Conservation (phyloP, 352 stramenopile species). For the Blastocystis sp. region DNA sequence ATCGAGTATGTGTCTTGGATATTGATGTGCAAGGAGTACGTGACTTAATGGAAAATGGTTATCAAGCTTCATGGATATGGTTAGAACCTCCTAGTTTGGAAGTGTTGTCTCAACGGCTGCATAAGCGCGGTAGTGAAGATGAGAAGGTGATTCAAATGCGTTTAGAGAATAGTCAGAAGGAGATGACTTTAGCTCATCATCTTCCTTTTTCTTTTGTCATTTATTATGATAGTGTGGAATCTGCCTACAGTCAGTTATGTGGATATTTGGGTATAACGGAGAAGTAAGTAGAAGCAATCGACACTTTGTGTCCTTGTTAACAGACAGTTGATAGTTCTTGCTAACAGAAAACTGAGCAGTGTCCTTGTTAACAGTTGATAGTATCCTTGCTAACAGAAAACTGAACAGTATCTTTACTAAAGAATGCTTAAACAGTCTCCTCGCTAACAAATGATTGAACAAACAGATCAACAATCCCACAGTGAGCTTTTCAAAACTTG, state of each 20-base stretch:
- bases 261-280: constrained; percentile 59
- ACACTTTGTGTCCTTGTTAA: too few species aligned
- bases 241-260: constrained; percentile 77
- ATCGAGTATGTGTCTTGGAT: constrained; percentile 85
- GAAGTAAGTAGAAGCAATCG: background rate
- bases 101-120: constrained; percentile 82
- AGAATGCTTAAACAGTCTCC: too few species aligned
- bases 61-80: constrained; percentile 79
- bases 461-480: too few species aligned
- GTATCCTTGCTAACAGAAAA: too few species aligned
- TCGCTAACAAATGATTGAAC: too few species aligned
- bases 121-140: constrained; percentile 79
- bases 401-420: too few species aligned
- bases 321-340: too few species aligned
- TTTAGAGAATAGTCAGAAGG: constrained; percentile 78
- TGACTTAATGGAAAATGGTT: constrained; percentile 74
- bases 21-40: constrained; percentile 85
- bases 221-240: constrained; percentile 81
- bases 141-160: constrained; percentile 82
- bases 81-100: constrained; percentile 82
- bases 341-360: too few species aligned
- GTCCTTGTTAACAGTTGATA: too few species aligned
- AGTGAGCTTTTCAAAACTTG: too few species aligned
- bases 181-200: constrained; percentile 76
- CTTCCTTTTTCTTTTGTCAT: constrained; percentile 80